phyloP scores from a whole-genome alignment of 1,284 basidiomycete species.

The Sporisorium graminicola region DNA sequence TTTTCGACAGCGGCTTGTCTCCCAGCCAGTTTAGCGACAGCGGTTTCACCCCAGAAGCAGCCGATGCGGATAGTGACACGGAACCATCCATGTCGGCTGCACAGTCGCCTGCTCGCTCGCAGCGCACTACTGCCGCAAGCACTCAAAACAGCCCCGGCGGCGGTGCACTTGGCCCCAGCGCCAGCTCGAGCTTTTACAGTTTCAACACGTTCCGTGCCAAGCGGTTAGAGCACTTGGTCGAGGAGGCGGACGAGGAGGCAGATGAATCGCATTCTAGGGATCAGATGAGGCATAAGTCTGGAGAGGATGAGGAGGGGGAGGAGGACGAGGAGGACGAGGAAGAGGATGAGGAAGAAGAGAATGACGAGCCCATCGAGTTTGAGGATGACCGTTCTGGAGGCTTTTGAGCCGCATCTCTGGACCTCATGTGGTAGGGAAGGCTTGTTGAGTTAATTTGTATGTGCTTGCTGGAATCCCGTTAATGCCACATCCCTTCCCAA shows the following conservation, averaged over 20 bases:
- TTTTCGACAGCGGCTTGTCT: conserved; percentile 14
- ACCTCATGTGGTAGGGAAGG: background rate
- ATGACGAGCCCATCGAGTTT: conserved; percentile 46
- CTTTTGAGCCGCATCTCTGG: background rate
- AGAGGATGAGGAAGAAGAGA: conserved; percentile 21
- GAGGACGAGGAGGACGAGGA: conserved; percentile 16
- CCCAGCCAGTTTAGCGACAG: conserved; percentile 35
- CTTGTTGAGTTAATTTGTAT: background rate
- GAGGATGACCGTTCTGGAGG: conserved; percentile 22
- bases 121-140: conserved; percentile 9
- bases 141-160: conserved; percentile 2
- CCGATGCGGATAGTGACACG: conserved; percentile 45
- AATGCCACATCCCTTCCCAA: conserved; percentile 1
- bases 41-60: conserved; percentile 27
- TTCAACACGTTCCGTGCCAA: conserved; percentile 47
- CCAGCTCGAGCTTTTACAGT: conserved; percentile 42
- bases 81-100: conserved; percentile 35
- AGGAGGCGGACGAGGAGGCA: conserved; percentile 44
- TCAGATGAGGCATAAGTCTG: conserved; percentile 11
- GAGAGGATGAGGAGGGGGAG: conserved; percentile 5
- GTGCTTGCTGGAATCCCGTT: conserved; percentile 1
- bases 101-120: conserved; percentile 23
- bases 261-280: conserved; percentile 22
- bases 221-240: conserved; percentile 35
- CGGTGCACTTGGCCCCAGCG: conserved; percentile 4